phyloP scores from a whole-genome alignment of 495 filamentous ascomycete species.

The Cudoniella acicularis region DNA sequence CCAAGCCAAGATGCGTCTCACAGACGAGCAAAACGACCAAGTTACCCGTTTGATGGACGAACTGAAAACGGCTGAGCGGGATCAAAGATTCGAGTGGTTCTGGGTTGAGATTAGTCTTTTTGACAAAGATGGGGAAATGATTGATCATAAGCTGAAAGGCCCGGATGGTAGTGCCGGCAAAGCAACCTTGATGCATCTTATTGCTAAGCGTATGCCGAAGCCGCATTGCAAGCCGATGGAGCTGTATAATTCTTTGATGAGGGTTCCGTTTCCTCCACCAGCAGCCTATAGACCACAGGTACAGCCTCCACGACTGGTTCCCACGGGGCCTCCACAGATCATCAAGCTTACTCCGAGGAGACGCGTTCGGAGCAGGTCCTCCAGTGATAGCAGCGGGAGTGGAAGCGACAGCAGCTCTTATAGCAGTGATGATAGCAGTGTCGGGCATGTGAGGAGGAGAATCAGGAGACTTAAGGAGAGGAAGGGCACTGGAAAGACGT shows the following conservation, averaged over 20 bases:
- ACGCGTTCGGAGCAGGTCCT: neutral
- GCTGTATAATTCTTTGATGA: slow-evolving; percentile 12
- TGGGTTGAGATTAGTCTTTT: slow-evolving; percentile 15
- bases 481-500: neutral
- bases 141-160: neutral
- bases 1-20: slow-evolving; percentile 10
- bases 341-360: neutral
- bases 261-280: neutral
- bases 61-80: slow-evolving; percentile 6
- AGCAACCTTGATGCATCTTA: slow-evolving; percentile 13
- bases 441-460: slow-evolving; percentile 1
- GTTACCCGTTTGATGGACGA: slow-evolving; percentile 17
- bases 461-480: slow-evolving; percentile 1
- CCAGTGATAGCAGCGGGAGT: slow-evolving; percentile 1
- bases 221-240: neutral
- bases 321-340: neutral
- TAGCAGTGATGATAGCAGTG: neutral
- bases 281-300: neutral
- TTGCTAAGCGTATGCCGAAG: slow-evolving; percentile 11
- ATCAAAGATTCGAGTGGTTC: slow-evolving; percentile 19
- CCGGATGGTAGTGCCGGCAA: neutral
- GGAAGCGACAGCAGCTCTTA: slow-evolving; percentile 1
- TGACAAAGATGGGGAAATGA: neutral
- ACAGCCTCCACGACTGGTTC: neutral
- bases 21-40: slow-evolving; percentile 16